Conservation (phyloP, 306 rosid genomes). For the Acacia confusa region DNA sequence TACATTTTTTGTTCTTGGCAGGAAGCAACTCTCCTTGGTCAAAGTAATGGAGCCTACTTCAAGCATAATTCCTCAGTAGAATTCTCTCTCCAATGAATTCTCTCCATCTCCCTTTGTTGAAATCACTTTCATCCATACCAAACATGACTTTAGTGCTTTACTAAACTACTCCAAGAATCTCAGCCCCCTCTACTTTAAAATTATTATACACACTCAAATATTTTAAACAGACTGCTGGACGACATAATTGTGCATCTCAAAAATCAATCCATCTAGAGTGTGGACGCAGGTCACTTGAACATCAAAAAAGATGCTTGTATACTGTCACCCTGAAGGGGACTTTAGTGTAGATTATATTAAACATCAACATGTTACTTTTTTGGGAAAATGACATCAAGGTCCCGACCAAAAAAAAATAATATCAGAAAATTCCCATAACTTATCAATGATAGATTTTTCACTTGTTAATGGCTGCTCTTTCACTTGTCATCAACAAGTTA, state of each 20-base stretch:
- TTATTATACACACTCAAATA: background rate
- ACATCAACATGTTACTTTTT: background rate
- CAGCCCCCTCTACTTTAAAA: background rate
- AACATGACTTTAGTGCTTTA: background rate
- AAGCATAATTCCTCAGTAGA: background rate
- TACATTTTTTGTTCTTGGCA: background rate
- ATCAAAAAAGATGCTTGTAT: background rate
- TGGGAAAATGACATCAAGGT: too few species aligned
- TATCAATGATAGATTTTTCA: too few species aligned
- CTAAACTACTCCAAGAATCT: background rate
- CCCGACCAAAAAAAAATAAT: too few species aligned
- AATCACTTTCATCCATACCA: background rate
- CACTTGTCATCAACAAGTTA: too few species aligned
- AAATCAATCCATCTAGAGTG: background rate
- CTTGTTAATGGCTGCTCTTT: too few species aligned
- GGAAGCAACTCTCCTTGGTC: background rate
- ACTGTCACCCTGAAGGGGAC: background rate
- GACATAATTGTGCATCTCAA: background rate
- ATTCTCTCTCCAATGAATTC: background rate
- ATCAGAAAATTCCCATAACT: too few species aligned
- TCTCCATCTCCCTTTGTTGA: background rate
- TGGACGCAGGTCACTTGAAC: background rate
- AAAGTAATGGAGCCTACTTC: background rate
- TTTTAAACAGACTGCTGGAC: background rate
- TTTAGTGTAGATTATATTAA: background rate